Evolutionary conservation across 495 filamentous ascomycete species (phyloP), one percentile per base, ranked within the genome.

Genomic region (Penicillium herquei): DNA sequence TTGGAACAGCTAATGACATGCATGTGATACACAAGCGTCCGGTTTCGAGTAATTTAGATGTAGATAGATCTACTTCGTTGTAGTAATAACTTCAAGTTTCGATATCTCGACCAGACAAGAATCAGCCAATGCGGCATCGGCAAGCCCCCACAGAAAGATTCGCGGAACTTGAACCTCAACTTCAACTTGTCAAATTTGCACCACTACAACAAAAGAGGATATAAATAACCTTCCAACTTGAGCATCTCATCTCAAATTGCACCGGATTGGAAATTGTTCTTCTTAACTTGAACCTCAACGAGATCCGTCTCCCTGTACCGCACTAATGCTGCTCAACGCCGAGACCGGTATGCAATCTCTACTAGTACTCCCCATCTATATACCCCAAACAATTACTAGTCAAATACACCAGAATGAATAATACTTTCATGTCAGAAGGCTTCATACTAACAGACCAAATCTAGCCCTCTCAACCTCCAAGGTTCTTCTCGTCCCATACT

Each of bases 401-500:
- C 13, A 49, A 41, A 44, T 6, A 13, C 1, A 14, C 14, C 45
- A 17, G 1, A 14, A 43, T 33, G 16, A 11, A 6, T 10, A 6
- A 21, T 39, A 30, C 13, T 5, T 18, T 6, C 10, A n/a, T n/a
- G n/a, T n/a, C n/a, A n/a, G n/a, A 14, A n/a, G 31, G 3, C 11
- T 30, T 0, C 1, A 18, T 8, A 39, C 16, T 39, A 12, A 39
- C 30, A 39, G n/a, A 32, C 30, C 11, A 0, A 13, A 14, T 6
- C 13, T 39, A 93, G 91, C 87, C 18, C 65, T 95, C 49, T 83
- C 82, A 7, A 88, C 87, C 3, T 69, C 80, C 1, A 76, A 73
- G 39, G 71, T 87, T 42, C 78, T 94, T 16, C 78, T 96, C 32
- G 91, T 96, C 39, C 92, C 92, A 6, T 96, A 96, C 64, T 89